A percentile compares a stretch with the other conserved stretches of the same genome.
phyloP scores from a whole-genome alignment of 1,139 yeast species.

The Spathaspora jeffriesii region DNA sequence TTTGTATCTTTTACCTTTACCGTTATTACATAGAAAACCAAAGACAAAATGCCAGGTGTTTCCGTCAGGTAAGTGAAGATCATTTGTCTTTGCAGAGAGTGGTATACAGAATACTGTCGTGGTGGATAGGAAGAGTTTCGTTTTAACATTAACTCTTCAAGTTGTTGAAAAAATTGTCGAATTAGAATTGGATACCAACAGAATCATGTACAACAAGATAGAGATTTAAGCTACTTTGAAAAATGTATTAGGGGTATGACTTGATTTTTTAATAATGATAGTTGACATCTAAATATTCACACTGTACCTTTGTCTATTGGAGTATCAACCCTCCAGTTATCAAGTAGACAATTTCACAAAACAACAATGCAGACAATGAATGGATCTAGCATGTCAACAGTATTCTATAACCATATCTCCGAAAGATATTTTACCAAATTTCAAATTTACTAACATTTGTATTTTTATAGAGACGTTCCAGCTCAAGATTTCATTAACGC shows the following conservation, averaged over 20 bases:
- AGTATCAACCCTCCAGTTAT: neutral
- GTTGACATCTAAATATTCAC: constrained; percentile 4
- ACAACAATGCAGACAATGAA: neutral
- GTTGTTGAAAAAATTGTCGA: neutral
- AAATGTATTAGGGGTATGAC: constrained; percentile 4
- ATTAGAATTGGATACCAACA: neutral
- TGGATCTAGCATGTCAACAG: constrained; percentile 2
- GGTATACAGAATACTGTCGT: constrained; percentile 21
- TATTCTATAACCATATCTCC: constrained; percentile 2
- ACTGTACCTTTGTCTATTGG: constrained; percentile 1
- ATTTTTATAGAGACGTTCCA: constrained; percentile 88
- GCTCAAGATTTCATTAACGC: constrained; percentile 99
- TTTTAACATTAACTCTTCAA: neutral
- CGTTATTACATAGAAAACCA: constrained; percentile 12
- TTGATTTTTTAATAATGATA: neutral
- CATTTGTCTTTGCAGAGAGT: constrained; percentile 3
- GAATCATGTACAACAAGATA: neutral
- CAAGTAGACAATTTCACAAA: neutral
- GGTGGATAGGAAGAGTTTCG: constrained; percentile 27
- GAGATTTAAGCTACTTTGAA: constrained; percentile 1
- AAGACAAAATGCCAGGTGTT: constrained; percentile 86
- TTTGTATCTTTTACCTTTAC: constrained; percentile 10
- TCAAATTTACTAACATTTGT: constrained; percentile 29
- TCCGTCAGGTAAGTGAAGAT: constrained; percentile 84
- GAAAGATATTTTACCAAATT: neutral